phyloP scores from a whole-genome alignment of 768 basidiomycete genomes.

The Naganishia onofrii region DNA sequence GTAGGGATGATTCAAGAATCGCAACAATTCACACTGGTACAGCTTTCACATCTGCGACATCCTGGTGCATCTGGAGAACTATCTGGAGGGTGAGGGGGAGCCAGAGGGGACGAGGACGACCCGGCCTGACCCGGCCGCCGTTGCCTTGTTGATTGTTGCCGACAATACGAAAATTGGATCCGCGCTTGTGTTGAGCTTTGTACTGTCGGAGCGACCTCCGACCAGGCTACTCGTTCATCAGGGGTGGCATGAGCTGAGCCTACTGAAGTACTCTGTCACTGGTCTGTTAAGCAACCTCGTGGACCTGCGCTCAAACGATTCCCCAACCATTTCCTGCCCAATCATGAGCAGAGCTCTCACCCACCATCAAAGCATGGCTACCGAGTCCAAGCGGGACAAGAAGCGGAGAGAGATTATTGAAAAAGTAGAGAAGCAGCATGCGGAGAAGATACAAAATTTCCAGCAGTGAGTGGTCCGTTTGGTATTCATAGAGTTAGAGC shows the following conservation, averaged over 20 bases:
- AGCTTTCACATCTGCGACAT: too few relatives aligned
- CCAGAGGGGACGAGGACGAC: too few relatives aligned
- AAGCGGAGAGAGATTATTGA: conserved; percentile 55
- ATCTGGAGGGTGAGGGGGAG: too few relatives aligned
- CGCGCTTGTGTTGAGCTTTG: too few relatives aligned
- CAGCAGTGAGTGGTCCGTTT: conserved; percentile 45
- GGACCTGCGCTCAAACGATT: neutral
- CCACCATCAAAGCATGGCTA: conserved; percentile 10
- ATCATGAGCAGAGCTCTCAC: conserved; percentile 12
- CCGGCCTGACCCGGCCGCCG: too few relatives aligned
- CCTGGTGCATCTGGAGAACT: too few relatives aligned
- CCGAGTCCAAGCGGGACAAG: conserved; percentile 53
- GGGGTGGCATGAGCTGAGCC: too few relatives aligned
- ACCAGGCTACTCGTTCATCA: neutral
- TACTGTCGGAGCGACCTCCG: too few relatives aligned
- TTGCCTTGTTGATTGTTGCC: neutral
- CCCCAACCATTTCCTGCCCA: neutral
- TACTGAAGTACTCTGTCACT: too few relatives aligned
- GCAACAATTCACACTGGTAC: too few relatives aligned
- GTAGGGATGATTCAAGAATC: too few relatives aligned
- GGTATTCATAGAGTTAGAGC: neutral
- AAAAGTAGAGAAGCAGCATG: conserved; percentile 54
- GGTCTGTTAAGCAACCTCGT: too few relatives aligned
- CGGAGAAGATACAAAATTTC: conserved; percentile 51
- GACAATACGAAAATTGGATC: neutral